Conservation (phyloP, 148 eudicot species). For the Fallopia convolvulus region DNA sequence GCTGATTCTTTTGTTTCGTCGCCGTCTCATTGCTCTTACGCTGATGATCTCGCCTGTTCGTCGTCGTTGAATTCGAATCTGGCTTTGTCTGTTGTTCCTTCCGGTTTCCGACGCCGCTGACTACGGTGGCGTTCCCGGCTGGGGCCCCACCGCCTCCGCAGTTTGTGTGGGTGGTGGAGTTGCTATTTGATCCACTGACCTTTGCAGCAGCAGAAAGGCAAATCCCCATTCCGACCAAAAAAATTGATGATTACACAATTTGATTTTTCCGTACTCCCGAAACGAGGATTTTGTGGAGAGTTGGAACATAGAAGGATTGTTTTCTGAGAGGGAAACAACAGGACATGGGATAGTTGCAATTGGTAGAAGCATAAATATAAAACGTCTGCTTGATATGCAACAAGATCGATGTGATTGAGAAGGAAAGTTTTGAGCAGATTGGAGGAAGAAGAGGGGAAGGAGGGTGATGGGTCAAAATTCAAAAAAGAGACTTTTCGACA, state of each 20-base stretch:
- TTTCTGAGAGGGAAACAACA: background rate
- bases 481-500: background rate
- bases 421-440: constrained; percentile 9
- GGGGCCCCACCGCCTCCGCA: background rate
- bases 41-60: background rate
- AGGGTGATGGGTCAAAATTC: background rate
- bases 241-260: background rate
- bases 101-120: background rate
- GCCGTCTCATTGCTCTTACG: background rate
- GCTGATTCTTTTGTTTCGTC: constrained; percentile 5
- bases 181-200: constrained; percentile 19
- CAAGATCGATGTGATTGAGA: background rate
- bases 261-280: background rate
- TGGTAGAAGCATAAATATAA: background rate
- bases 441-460: constrained; percentile 13
- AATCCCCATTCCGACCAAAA: constrained; percentile 2
- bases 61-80: background rate
- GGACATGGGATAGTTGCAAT: background rate
- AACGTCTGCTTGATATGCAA: background rate
- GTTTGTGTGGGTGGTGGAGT: constrained; percentile 8
- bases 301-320: background rate
- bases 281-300: background rate
- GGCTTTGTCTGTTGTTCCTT: background rate
- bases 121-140: background rate
- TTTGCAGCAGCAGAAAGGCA: constrained; percentile 16